These are phyloP conservation scores for Sporothrix pallida DNA, from an alignment of 2,329 filamentous ascomycete genomes.

Conservation along the genomic window DNA sequence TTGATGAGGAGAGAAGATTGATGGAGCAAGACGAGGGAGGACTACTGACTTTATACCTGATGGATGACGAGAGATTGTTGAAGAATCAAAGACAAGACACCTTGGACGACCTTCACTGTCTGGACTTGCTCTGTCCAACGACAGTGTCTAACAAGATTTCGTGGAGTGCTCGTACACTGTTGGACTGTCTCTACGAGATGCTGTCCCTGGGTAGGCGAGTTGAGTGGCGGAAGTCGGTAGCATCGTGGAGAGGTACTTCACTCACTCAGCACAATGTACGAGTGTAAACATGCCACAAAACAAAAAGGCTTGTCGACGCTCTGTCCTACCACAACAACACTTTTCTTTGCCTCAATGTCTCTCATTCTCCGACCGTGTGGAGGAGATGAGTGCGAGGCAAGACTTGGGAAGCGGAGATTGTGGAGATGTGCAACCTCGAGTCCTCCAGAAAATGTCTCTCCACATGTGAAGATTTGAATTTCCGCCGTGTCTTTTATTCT, in stretches of 20 bases:
- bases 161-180: background rate
- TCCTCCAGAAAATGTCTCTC: background rate
- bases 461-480: background rate
- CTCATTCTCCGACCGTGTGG: conserved; percentile 19
- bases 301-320: background rate
- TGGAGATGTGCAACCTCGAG: background rate
- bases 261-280: background rate
- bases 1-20: conserved; percentile 12
- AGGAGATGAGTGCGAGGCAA: background rate
- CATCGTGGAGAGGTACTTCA: background rate
- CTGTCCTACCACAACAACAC: background rate
- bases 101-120: background rate
- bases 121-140: background rate
- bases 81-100: background rate
- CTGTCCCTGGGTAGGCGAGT: background rate
- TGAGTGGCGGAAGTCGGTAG: background rate
- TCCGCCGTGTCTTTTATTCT: background rate
- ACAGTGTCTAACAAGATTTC: background rate
- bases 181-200: background rate
- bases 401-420: background rate
- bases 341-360: background rate
- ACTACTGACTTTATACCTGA: conserved; percentile 1
- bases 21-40: background rate
- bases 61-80: background rate
- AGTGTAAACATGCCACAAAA: too few relatives aligned